These are phyloP conservation scores for Chiua virens DNA, from an alignment of 768 basidiomycete species.

Conservation along the genomic window DNA sequence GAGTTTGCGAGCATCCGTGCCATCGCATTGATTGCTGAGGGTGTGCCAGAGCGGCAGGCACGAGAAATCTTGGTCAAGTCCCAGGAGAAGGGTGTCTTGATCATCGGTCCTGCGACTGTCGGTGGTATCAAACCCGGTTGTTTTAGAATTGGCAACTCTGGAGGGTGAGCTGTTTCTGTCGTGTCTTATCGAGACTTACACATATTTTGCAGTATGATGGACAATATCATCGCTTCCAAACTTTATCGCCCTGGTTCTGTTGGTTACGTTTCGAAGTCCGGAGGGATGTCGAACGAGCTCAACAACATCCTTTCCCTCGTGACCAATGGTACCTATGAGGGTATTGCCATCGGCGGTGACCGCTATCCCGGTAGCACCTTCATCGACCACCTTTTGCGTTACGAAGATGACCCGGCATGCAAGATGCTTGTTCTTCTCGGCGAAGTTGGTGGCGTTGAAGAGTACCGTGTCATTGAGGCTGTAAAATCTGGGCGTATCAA, in stretches of 20 bases:
- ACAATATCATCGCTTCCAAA: slow-evolving; percentile 99
- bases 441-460: slow-evolving; percentile 98
- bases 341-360: slow-evolving; percentile 99
- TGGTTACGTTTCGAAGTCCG: slow-evolving; percentile 99
- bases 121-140: slow-evolving; percentile 99
- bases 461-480: slow-evolving; percentile 98
- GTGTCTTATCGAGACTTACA: neutral
- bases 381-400: slow-evolving; percentile 97
- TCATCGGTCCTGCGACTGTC: slow-evolving; percentile 96
- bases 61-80: slow-evolving; percentile 93
- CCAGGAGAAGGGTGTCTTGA: slow-evolving; percentile 80
- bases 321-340: slow-evolving; percentile 99
- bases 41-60: slow-evolving; percentile 97
- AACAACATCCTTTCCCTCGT: slow-evolving; percentile 98
- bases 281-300: slow-evolving; percentile 99
- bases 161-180: slow-evolving; percentile 61
- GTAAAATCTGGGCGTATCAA: slow-evolving; percentile 91
- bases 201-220: slow-evolving; percentile 80
- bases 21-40: slow-evolving; percentile 96
- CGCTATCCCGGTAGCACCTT: slow-evolving; percentile 98
- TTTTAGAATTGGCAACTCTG: slow-evolving; percentile 99
- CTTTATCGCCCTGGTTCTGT: slow-evolving; percentile 97
- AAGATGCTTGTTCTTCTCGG: slow-evolving; percentile 99
- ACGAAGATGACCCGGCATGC: slow-evolving; percentile 95
- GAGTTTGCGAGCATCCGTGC: slow-evolving; percentile 43